Base-by-base conservation (phyloP, 768 basidiomycete genomes). In the Steccherinum ochraceum region DNA sequence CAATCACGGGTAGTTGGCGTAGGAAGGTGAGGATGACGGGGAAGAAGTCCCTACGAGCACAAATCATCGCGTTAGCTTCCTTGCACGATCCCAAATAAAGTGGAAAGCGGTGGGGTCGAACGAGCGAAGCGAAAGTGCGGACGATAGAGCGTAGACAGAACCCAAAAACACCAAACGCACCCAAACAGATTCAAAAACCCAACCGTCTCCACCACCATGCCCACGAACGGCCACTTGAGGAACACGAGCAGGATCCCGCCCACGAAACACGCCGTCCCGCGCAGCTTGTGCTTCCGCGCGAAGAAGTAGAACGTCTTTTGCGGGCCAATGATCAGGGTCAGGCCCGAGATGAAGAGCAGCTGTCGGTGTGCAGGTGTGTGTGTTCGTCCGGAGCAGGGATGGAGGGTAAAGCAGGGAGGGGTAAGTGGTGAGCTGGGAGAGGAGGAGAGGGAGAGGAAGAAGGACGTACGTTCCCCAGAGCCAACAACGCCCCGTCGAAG, bases 291-390 rank as follows among this genome's bases (percentile, higher is more conserved):
- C 65, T 81, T 89, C 54, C 96, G 82, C 25, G 94, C 89, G 70
- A 99, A 98, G 74, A 99, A 98, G 70, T 92, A 91, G 72, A 96
- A 94, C 18, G 93, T 96, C 73, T 97, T 98, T 56, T 89, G 84
- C 5, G 93, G 93, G 3, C 93, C 96, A 57, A 99, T 98, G 72
- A 98, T 95, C 55, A 98, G 78, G 5, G 94, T 95, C 51, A 99
- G 77, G 45, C 96, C 96, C 2, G 88, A 84, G 39, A 99, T 68
- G 75, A 99, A 99, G 56, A 98, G 80, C 61, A 98, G 79, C 95
- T 96, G 61, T n/a, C 52, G 23, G 13, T 10, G 20, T n/a, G 13
- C 35, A 39, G n/a, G n/a, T n/a, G n/a, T 11, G 35, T 19, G 16
- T n/a, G 19, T 43, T 43, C 16, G 41, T 30, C 25, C 48, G 48